phyloP scores from a whole-genome alignment of 2,329 filamentous ascomycete species.

The Sclerotinia nivalis region DNA sequence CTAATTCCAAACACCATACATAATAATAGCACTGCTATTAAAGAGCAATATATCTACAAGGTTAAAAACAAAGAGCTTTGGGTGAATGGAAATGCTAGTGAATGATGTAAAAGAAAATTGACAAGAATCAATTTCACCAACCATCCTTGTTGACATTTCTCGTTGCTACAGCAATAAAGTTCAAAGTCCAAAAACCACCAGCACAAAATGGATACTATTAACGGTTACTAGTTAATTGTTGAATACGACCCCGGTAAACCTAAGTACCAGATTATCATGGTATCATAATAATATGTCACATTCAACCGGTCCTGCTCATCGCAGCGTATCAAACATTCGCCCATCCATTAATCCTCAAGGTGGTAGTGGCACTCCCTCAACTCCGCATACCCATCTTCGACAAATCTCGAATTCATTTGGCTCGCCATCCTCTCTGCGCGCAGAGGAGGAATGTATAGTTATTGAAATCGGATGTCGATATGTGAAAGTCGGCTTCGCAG shows the following conservation, averaged over 20 bases:
- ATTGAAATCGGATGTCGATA: conserved; percentile 80
- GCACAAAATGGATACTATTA: not conserved
- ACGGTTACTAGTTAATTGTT: conserved; percentile 19
- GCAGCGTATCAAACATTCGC: conserved; percentile 59
- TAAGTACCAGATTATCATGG: conserved; percentile 23
- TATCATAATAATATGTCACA: conserved; percentile 35
- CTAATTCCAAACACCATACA: conserved; percentile 17
- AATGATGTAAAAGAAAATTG: conserved; percentile 7
- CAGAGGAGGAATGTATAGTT: conserved; percentile 83
- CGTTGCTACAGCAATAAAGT: conserved; percentile 16
- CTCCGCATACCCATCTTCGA: conserved; percentile 60
- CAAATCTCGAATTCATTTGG: conserved; percentile 57
- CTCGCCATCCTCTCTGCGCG: conserved; percentile 60
- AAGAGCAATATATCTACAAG: not conserved
- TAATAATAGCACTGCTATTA: conserved; percentile 21
- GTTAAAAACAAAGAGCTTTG: not conserved
- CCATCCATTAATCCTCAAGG: conserved; percentile 27
- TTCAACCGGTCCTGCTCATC: conserved; percentile 51
- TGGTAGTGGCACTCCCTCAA: conserved; percentile 43
- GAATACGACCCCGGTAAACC: conserved; percentile 2
- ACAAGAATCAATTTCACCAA: not conserved
- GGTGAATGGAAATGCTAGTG: not conserved
- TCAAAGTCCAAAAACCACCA: not conserved
- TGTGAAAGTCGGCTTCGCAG: conserved; percentile 81
- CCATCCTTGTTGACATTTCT: conserved; percentile 13